Conservation (phyloP, 495 filamentous ascomycete genomes). For the Viridothelium virens region DNA sequence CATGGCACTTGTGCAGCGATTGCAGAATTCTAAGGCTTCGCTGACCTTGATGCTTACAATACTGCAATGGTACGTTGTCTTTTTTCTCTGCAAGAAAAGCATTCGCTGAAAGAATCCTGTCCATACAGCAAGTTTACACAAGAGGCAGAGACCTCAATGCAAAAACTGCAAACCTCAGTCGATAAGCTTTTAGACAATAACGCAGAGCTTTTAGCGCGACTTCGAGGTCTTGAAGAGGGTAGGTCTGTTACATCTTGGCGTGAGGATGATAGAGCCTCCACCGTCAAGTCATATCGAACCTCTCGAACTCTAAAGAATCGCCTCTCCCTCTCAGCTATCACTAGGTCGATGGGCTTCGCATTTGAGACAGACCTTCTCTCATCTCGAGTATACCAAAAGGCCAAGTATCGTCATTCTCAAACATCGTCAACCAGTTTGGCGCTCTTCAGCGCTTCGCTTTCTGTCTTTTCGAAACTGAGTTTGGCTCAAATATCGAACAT, state of each 20-base stretch:
- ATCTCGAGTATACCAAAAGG: slow-evolving; percentile 5
- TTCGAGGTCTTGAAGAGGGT: not conserved
- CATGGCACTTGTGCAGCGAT: not conserved
- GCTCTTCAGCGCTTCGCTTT: not conserved
- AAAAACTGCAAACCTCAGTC: not conserved
- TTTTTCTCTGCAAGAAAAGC: too few species aligned
- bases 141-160: not conserved
- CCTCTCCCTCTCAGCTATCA: not conserved
- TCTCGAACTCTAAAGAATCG: not conserved
- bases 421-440: not conserved
- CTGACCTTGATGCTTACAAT: slow-evolving; percentile 11
- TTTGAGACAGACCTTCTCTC: slow-evolving; percentile 6
- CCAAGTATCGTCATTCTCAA: not conserved
- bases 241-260: not conserved
- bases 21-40: slow-evolving; percentile 9
- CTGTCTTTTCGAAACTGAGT: slow-evolving; percentile 3
- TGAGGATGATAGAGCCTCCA: not conserved
- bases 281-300: not conserved
- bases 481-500: not conserved
- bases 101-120: not conserved
- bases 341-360: too few species aligned
- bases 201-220: not conserved
- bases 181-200: slow-evolving; percentile 8
- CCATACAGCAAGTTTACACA: not conserved
- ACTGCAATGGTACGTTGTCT: slow-evolving; percentile 6